phyloP scores from a whole-genome alignment of 2,329 filamentous ascomycete genomes.

The Sodiomyces alkalinus region DNA sequence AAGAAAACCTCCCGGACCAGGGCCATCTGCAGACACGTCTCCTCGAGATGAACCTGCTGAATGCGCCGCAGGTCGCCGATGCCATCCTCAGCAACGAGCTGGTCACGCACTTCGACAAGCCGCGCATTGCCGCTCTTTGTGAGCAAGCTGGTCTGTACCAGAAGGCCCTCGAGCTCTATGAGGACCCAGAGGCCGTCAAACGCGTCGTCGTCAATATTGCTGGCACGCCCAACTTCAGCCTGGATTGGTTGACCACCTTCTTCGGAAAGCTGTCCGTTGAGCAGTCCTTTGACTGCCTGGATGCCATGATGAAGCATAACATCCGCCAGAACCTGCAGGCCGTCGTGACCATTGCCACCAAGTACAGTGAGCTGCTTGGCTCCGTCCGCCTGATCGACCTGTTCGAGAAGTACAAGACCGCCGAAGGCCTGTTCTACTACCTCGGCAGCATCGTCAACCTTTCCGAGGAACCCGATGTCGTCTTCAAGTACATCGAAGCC shows the following conservation, averaged over 20 bases:
- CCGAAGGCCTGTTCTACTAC: constrained; percentile 96
- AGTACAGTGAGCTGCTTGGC: constrained; percentile 91
- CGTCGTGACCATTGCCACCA: constrained; percentile 90
- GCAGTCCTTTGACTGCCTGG: constrained; percentile 82
- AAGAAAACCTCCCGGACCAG: constrained; percentile 89
- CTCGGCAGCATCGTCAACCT: constrained; percentile 96
- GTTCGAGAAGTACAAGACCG: constrained; percentile 94
- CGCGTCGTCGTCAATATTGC: constrained; percentile 74
- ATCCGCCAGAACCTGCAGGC: constrained; percentile 94
- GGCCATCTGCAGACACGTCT: constrained; percentile 85
- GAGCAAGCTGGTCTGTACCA: constrained; percentile 81
- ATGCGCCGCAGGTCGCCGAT: constrained; percentile 93
- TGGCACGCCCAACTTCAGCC: constrained; percentile 67
- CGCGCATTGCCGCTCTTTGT: constrained; percentile 76
- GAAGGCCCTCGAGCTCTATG: constrained; percentile 85
- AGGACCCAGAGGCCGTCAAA: constrained; percentile 81
- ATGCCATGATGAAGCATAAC: constrained; percentile 92
- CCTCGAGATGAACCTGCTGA: constrained; percentile 94
- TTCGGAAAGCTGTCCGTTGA: constrained; percentile 93
- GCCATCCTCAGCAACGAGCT: constrained; percentile 97
- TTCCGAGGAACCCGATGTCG: constrained; percentile 85
- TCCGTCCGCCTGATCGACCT: constrained; percentile 80
- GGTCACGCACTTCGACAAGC: constrained; percentile 93
- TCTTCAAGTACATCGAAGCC: constrained; percentile 99
- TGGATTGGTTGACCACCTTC: constrained; percentile 83